These are phyloP conservation scores for Lipomyces yamadae DNA, from an alignment of 805 yeast species.

Conservation along the genomic window DNA sequence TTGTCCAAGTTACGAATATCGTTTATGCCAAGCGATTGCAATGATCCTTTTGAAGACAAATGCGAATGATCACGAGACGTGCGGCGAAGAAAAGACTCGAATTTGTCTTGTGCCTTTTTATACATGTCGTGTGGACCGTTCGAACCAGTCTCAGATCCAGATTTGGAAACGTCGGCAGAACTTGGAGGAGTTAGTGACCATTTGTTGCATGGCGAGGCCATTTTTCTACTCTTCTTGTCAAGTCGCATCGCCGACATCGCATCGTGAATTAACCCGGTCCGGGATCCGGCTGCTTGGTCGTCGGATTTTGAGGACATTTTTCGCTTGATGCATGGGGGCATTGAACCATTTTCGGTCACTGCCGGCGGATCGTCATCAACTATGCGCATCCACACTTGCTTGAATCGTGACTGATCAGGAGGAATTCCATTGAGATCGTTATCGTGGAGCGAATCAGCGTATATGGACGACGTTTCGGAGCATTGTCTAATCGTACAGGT, in stretches of 20 bases:
- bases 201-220: no score
- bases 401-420: conserved; percentile 2
- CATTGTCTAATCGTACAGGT: not conserved
- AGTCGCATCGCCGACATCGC: not conserved
- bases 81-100: conserved; percentile 1
- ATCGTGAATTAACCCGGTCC: not conserved
- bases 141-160: not conserved
- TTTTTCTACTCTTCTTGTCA: not conserved
- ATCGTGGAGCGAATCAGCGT: not conserved
- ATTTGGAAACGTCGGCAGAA: not conserved
- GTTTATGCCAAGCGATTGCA: not conserved
- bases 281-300: not conserved
- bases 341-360: not conserved
- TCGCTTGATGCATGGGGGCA: not conserved
- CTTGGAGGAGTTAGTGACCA: not conserved
- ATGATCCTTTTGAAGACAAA: not conserved
- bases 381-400: not conserved
- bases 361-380: not conserved
- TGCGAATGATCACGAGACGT: not conserved
- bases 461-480: conserved; percentile 1
- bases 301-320: not conserved
- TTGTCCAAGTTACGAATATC: not conserved
- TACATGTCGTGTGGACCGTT: not conserved
- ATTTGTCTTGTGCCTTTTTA: not conserved
- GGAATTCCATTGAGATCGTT: not conserved